Evolutionary conservation across 768 basidiomycete species (phyloP).

Genomic region (Mycena rosella): DNA sequence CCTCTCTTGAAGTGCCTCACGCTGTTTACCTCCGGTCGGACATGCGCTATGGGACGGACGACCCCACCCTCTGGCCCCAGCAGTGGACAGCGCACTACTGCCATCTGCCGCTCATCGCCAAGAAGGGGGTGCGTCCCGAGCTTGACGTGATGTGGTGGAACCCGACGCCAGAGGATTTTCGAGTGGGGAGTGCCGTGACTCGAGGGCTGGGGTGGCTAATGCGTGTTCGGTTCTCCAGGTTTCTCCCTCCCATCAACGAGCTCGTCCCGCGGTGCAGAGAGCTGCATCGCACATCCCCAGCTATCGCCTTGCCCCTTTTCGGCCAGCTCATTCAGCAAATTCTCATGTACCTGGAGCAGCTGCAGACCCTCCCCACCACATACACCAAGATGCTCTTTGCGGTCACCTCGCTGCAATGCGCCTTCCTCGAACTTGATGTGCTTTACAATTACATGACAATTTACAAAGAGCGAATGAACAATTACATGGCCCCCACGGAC

Average conservation of each 20-base stretch:
- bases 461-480: not conserved
- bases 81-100: not conserved
- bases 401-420: constrained; percentile 1
- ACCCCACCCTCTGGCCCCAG: constrained; percentile 4
- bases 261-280: not conserved
- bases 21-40: not conserved
- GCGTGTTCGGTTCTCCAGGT: not conserved
- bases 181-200: not conserved
- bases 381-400: constrained; percentile 1
- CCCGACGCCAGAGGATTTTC: not conserved
- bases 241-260: not conserved
- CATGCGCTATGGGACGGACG: constrained; percentile 8
- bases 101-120: not conserved
- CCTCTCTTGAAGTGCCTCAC: not conserved
- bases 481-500: not conserved
- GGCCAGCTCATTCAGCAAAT: not conserved
- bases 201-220: not conserved
- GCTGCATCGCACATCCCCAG: not conserved
- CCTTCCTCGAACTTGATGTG: constrained; percentile 4
- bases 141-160: not conserved
- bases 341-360: constrained; percentile 1
- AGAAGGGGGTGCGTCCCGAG: not conserved
- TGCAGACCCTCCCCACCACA: constrained; percentile 5
- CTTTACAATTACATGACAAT: not conserved
- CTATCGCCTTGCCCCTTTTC: not conserved